Conservation (phyloP, 2,329 filamentous ascomycete species). For the Septoria linicola region DNA sequence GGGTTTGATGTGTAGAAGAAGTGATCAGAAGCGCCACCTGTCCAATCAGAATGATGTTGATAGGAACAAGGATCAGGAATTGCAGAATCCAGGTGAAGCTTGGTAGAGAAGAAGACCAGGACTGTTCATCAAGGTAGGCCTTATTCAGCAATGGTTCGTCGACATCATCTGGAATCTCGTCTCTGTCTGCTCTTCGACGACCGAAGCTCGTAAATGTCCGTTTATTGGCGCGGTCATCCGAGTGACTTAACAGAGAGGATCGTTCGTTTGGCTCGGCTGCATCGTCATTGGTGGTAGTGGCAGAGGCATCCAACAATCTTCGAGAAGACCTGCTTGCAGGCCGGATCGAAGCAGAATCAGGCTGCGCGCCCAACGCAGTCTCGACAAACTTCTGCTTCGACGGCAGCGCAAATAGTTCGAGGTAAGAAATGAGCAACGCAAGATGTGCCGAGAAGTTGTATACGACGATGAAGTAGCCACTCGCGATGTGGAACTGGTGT, state of each 20-base stretch:
- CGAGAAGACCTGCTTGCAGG: slow-evolving; percentile 33
- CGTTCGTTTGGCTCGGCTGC: slow-evolving; percentile 49
- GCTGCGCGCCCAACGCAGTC: slow-evolving; percentile 46
- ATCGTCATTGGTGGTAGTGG: slow-evolving; percentile 18
- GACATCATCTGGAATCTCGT: slow-evolving; percentile 32
- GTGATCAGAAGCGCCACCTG: slow-evolving; percentile 74
- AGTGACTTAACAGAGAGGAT: slow-evolving; percentile 55
- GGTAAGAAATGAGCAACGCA: slow-evolving; percentile 70
- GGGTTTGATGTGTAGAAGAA: slow-evolving; percentile 73
- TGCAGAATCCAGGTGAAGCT: slow-evolving; percentile 87
- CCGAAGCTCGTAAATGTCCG: slow-evolving; percentile 44
- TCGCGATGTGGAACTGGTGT: slow-evolving; percentile 68
- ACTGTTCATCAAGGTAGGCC: slow-evolving; percentile 71
- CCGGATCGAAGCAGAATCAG: slow-evolving; percentile 27
- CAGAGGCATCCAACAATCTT: slow-evolving; percentile 25
- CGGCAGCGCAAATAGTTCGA: slow-evolving; percentile 74
- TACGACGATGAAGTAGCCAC: slow-evolving; percentile 79
- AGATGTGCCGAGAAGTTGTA: slow-evolving; percentile 74
- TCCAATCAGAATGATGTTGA: slow-evolving; percentile 72
- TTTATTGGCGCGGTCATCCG: slow-evolving; percentile 34
- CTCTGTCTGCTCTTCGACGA: slow-evolving; percentile 41
- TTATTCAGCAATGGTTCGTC: slow-evolving; percentile 33
- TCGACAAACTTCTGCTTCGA: slow-evolving; percentile 68
- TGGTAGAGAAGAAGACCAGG: slow-evolving; percentile 77
- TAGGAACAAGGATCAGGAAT: slow-evolving; percentile 74